phyloP scores from a whole-genome alignment of 2,329 filamentous ascomycete genomes.

The Thelonectria rubi region DNA sequence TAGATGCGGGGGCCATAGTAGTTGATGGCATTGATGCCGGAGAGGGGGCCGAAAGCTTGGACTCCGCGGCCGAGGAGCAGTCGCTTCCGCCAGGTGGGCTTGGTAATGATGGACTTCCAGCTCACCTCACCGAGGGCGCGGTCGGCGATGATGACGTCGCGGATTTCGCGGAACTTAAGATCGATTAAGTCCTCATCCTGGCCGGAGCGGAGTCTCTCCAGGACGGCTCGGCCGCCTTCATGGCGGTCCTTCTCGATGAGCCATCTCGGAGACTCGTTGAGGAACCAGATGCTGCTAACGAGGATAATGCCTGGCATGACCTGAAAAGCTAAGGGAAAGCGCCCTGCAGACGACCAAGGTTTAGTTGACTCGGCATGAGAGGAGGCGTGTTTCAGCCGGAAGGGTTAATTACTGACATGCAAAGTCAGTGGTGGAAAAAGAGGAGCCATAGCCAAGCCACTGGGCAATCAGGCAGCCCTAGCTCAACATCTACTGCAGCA shows the following conservation, averaged over 20 bases:
- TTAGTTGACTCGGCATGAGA: too few species aligned
- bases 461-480: slow-evolving; percentile 53
- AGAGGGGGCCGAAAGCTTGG: slow-evolving; percentile 58
- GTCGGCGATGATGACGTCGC: slow-evolving; percentile 50
- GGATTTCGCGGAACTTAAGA: slow-evolving; percentile 53
- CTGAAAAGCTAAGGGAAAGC: slow-evolving; percentile 46
- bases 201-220: slow-evolving; percentile 46
- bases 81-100: slow-evolving; percentile 55
- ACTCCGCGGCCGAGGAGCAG: slow-evolving; percentile 58
- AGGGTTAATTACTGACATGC: slow-evolving; percentile 43
- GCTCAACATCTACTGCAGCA: slow-evolving; percentile 57
- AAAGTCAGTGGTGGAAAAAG: slow-evolving; percentile 39
- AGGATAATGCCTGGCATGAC: slow-evolving; percentile 40
- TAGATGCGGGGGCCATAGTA: slow-evolving; percentile 51
- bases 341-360: slow-evolving; percentile 40
- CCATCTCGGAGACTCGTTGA: slow-evolving; percentile 40
- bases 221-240: slow-evolving; percentile 45
- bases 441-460: slow-evolving; percentile 47
- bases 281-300: slow-evolving; percentile 36
- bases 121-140: slow-evolving; percentile 46
- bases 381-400: too few species aligned
- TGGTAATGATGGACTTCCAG: slow-evolving; percentile 54
- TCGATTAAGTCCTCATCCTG: slow-evolving; percentile 48
- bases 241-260: slow-evolving; percentile 49
- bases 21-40: slow-evolving; percentile 50